Base-by-base conservation (phyloP, 306 rosid genomes). In the Lablab purpureus region DNA sequence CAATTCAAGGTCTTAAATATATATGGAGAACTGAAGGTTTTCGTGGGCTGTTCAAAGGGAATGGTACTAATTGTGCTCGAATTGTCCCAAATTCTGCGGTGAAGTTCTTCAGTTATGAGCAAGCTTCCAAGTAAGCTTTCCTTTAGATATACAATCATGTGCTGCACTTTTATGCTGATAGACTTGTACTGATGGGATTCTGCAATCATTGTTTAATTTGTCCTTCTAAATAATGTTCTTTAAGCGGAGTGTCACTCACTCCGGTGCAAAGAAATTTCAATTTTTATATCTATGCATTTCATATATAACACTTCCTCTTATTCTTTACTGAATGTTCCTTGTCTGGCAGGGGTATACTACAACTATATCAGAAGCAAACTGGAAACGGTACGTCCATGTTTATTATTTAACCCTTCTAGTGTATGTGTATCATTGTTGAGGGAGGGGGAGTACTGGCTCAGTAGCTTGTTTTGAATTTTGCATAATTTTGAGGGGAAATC, bases 31-130 rank as follows among this genome's bases (percentile, higher is more conserved):
- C 87, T 71, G 98, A 93, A 85, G 98, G 98, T 49, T 86, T 93
- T 62, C 92, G 92, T 46, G 98, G 98, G 59, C 73, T 93, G 75
- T 90, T 93, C 79, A 93, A 90, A 86, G 98, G 98, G 80, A 93
- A 93, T 71, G 97, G 98, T 45, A 90, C 98, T 58, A 93, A 93
- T 66, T 93, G 98, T 86, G 98, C 95, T 68, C 95, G 97, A 14
- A 93, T 93, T 78, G 90, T 93, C 75, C 98, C 98, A 22, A 93
- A 93, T 79, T 93, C 98, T 62, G 97, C 97, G 0, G 97, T 93
- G 79, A 93, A 93, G 78, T 93, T 93, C 88, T 93, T 93, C 90
- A 90, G 98, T 86, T 93, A 93, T 21, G 98, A 91, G 87, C 92
- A 93, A 84, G 98, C 98, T 76, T 91, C 97, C 9, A 87, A 89